These are phyloP conservation scores for Geranium brycei DNA, from an alignment of 345 rosid species.

Conservation along the genomic window DNA sequence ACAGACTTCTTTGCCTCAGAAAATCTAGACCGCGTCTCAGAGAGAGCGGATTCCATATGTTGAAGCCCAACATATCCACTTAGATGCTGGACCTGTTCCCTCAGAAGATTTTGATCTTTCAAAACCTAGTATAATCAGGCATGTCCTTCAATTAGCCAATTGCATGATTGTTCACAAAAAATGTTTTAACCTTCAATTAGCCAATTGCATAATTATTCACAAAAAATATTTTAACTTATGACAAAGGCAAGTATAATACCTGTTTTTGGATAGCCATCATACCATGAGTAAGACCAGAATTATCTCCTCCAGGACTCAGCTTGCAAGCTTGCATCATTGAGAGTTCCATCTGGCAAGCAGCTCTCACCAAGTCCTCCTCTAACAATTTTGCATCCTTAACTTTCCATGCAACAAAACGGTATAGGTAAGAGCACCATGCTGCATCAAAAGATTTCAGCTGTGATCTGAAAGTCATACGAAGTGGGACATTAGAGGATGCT, in stretches of 20 bases:
- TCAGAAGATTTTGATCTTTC: slow-evolving; percentile 57
- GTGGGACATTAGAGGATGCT: slow-evolving; percentile 18
- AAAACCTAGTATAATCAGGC: slow-evolving; percentile 29
- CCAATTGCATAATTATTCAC: too few relatives aligned
- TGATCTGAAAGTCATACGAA: slow-evolving; percentile 39
- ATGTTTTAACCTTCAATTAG: too few relatives aligned
- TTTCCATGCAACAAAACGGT: slow-evolving; percentile 82
- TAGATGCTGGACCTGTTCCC: slow-evolving; percentile 50
- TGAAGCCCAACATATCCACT: slow-evolving; percentile 56
- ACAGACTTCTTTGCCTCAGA: slow-evolving; percentile 43
- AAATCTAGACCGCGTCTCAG: slow-evolving; percentile 43
- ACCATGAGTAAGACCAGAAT: slow-evolving; percentile 47
- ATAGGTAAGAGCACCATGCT: slow-evolving; percentile 67
- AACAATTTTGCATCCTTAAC: slow-evolving; percentile 67
- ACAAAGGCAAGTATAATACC: slow-evolving; percentile 22
- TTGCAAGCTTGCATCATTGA: slow-evolving; percentile 78
- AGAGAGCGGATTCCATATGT: slow-evolving; percentile 55
- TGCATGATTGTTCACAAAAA: too few relatives aligned
- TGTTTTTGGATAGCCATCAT: slow-evolving; percentile 67
- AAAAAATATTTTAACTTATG: neutral
- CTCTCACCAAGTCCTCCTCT: slow-evolving; percentile 74
- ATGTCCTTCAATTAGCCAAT: too few relatives aligned
- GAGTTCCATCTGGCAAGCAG: slow-evolving; percentile 84
- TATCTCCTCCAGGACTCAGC: slow-evolving; percentile 41
- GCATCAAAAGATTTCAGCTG: slow-evolving; percentile 62